phyloP scores from a whole-genome alignment of 202 grass and related monocot species.

The Alloteropsis angusta region DNA sequence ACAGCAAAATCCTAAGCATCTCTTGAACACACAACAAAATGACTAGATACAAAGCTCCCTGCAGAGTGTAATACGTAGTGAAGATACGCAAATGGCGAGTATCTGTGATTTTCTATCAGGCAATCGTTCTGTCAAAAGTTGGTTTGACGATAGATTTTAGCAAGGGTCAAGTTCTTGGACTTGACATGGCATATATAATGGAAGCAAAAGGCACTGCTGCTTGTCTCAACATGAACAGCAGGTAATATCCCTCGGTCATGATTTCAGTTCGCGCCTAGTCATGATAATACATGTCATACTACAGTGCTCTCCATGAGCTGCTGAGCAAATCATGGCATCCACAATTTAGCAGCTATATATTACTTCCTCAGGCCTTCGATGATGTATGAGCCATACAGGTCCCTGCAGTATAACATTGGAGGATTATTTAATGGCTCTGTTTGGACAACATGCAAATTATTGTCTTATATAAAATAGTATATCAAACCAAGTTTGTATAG shows the following conservation, averaged over 20 bases:
- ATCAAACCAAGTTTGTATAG: not conserved
- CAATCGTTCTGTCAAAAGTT: slow-evolving; percentile 5
- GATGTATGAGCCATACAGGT: slow-evolving; percentile 81
- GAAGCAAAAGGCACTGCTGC: slow-evolving; percentile 16
- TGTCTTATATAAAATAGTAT: not conserved
- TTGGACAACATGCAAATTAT: not conserved
- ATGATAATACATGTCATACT: slow-evolving; percentile 18
- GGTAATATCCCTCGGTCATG: slow-evolving; percentile 15
- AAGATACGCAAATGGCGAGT: not conserved
- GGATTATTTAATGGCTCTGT: not conserved
- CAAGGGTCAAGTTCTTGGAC: slow-evolving; percentile 6
- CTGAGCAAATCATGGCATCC: slow-evolving; percentile 2
- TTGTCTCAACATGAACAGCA: slow-evolving; percentile 15
- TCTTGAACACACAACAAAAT: not conserved
- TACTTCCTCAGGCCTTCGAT: slow-evolving; percentile 83
- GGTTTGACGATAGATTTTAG: slow-evolving; percentile 18
- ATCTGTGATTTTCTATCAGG: slow-evolving; percentile 14
- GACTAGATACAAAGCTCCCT: not conserved
- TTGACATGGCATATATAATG: slow-evolving; percentile 19
- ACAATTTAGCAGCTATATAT: slow-evolving; percentile 10
- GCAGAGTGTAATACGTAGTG: not conserved
- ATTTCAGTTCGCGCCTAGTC: not conserved
- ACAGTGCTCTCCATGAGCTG: not conserved
- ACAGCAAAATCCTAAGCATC: not conserved
- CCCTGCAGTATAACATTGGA: slow-evolving; percentile 38